Base-by-base conservation (phyloP, 176 grass and related monocot species). In the Pontederia paniculata region DNA sequence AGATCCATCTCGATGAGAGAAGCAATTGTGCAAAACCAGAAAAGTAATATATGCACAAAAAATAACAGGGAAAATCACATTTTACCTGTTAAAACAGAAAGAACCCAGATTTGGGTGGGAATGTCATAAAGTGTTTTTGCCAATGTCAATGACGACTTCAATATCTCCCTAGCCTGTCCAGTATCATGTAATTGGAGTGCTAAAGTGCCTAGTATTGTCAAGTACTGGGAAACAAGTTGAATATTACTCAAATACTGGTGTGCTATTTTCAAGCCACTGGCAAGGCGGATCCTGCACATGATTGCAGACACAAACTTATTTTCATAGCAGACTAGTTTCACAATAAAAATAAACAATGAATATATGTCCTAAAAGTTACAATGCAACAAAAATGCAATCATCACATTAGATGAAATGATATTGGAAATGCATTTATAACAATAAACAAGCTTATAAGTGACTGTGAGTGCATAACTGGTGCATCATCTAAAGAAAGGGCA, bases 221-320 rank as follows among this genome's bases (percentile, higher is more conserved):
- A 67, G 76, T 87, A 97, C 69, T 97, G 91, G 62, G 91, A 97
- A 83, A 97, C 91, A 63, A 97, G 78, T 69, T 97, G 83, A 57
- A 97, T 97, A 66, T 97, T 97, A 65, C 91, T 83, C 64, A 97
- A 77, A 69, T 90, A 83, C 76, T 90, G 86, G 70, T 97, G 86
- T 64, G 91, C 86, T 73, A 97, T 90, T 81, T 73, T 97, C 74
- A 97, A 84, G 70, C 91, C 91, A 84, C 86, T 76, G 42, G 91
- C 91, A 67, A 97, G 82, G 52, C 91, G 82, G 72, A 81, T 75
- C 57, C 91, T 96, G 79, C 56, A 88, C 67, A 43, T 47, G 20
- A 47, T 58, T 25, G 10, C 23, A 63, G 17, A n/a, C 45, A 23
- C 17, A 63, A 37, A 37, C 7, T 37, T 37, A 37, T 2, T 54